A percentile compares a stretch with the other conserved stretches of the same genome.
phyloP scores from a whole-genome alignment of 2,329 filamentous ascomycete genomes.

The Hypoxylon sp. region DNA sequence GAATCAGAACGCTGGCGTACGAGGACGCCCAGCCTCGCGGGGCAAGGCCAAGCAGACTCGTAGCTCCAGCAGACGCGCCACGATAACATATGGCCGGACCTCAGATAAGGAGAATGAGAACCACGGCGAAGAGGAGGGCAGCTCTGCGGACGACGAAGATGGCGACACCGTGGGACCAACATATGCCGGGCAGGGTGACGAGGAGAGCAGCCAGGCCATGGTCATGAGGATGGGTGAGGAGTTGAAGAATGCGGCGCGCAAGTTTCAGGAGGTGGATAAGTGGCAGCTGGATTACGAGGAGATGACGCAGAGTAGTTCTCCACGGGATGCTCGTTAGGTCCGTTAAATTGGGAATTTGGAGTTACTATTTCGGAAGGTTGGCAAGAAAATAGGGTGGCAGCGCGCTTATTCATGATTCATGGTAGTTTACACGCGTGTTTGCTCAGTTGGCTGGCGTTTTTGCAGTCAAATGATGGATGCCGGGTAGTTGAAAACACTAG shows the following conservation, averaged over 20 bases:
- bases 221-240: slow-evolving; percentile 63
- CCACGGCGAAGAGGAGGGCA: slow-evolving; percentile 54
- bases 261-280: slow-evolving; percentile 78
- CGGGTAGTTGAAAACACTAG: slow-evolving; percentile 14
- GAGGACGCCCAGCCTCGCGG: slow-evolving; percentile 23
- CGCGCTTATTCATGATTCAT: slow-evolving; percentile 23
- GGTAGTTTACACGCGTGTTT: slow-evolving; percentile 34
- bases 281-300: slow-evolving; percentile 79
- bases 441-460: slow-evolving; percentile 40
- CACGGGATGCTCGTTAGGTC: slow-evolving; percentile 63
- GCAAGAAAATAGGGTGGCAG: background rate
- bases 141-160: slow-evolving; percentile 56
- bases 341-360: background rate
- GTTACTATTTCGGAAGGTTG: background rate
- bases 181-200: slow-evolving; percentile 51
- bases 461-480: slow-evolving; percentile 2
- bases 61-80: slow-evolving; percentile 42
- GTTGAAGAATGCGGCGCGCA: slow-evolving; percentile 71
- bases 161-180: slow-evolving; percentile 58
- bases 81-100: slow-evolving; percentile 66
- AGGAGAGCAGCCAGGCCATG: slow-evolving; percentile 57
- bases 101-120: slow-evolving; percentile 73
- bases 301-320: slow-evolving; percentile 69
- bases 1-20: slow-evolving; percentile 42
- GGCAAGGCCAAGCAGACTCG: slow-evolving; percentile 31